Conservation (phyloP, 805 yeast species). For the Candida andamanensis region DNA sequence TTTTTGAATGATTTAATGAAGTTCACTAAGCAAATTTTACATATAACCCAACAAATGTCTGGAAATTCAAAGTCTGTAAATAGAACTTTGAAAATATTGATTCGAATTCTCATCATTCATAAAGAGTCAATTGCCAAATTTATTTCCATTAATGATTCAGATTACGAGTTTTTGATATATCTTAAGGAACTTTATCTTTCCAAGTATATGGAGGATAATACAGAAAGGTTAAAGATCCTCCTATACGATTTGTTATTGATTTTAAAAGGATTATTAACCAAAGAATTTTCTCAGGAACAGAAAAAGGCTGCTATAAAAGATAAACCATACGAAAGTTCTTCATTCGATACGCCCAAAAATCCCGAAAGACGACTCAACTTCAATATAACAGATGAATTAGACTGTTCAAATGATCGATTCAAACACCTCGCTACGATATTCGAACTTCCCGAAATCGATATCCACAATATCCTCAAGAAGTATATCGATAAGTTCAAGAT, state of each 20-base stretch:
- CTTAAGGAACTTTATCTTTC: conserved; percentile 44
- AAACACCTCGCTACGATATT: conserved; percentile 4
- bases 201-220: conserved; percentile 26
- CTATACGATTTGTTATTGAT: conserved; percentile 56
- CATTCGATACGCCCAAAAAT: background rate
- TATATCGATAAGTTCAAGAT: conserved; percentile 8
- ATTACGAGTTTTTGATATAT: conserved; percentile 44
- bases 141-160: conserved; percentile 34
- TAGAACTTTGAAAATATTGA: conserved; percentile 40
- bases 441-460: conserved; percentile 9
- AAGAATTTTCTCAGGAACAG: conserved; percentile 1
- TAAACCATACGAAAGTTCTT: background rate
- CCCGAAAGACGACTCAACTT: no score
- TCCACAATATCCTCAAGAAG: conserved; percentile 3
- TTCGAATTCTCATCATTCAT: conserved; percentile 56
- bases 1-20: conserved; percentile 19
- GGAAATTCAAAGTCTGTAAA: conserved; percentile 4
- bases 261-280: conserved; percentile 37
- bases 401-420: no score
- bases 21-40: conserved; percentile 19
- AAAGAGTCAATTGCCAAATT: conserved; percentile 44
- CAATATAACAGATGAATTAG: background rate
- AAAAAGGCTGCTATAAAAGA: background rate
- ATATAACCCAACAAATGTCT: background rate
- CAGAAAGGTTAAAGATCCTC: conserved; percentile 49